A percentile compares a stretch with the other conserved stretches of the same genome.
Conservation (phyloP, 2,329 filamentous ascomycete species). For the Basipetospora chlamydospora region DNA sequence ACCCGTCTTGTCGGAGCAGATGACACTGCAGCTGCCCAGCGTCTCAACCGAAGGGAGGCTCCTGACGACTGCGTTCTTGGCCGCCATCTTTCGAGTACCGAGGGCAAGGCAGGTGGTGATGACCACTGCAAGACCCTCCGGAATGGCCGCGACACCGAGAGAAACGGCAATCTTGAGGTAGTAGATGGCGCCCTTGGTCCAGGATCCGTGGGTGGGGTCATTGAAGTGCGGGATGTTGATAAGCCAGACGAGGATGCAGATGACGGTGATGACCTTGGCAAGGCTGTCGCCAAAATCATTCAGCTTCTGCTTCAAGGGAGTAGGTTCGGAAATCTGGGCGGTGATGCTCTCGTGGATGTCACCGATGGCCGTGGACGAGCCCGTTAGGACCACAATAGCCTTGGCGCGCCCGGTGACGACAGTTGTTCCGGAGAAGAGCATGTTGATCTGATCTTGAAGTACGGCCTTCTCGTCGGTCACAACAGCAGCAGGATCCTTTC, state of each 20-base stretch:
- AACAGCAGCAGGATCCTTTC: constrained; percentile 56
- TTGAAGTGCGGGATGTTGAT: constrained; percentile 98
- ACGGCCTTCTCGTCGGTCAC: constrained; percentile 73
- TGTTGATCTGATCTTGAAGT: constrained; percentile 94
- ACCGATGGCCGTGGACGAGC: constrained; percentile 82
- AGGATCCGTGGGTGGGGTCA: constrained; percentile 83
- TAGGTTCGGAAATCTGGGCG: constrained; percentile 93
- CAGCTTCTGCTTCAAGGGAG: constrained; percentile 93
- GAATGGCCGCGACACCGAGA: constrained; percentile 92
- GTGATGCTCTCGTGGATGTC: constrained; percentile 99
- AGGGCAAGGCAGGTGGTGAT: constrained; percentile 97
- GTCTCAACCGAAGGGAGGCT: constrained; percentile 96
- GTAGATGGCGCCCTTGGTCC: constrained; percentile 96
- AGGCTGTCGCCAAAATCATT: constrained; percentile 95
- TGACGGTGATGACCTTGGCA: constrained; percentile 95
- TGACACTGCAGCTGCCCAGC: constrained; percentile 95
- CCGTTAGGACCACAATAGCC: constrained; percentile 82
- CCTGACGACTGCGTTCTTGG: constrained; percentile 93
- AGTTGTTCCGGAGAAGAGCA: constrained; percentile 96
- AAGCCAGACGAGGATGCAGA: constrained; percentile 91
- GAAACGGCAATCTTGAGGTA: constrained; percentile 99
- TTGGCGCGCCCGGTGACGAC: constrained; percentile 88
- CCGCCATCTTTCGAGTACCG: constrained; percentile 95
- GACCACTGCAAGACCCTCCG: constrained; percentile 91
- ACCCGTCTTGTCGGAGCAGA: constrained; percentile 98